Percentiles rank a stretch among this genome's conserved stretches.
Conservation (phyloP, 495 filamentous ascomycete species). For the Chaetomium fimeti region DNA sequence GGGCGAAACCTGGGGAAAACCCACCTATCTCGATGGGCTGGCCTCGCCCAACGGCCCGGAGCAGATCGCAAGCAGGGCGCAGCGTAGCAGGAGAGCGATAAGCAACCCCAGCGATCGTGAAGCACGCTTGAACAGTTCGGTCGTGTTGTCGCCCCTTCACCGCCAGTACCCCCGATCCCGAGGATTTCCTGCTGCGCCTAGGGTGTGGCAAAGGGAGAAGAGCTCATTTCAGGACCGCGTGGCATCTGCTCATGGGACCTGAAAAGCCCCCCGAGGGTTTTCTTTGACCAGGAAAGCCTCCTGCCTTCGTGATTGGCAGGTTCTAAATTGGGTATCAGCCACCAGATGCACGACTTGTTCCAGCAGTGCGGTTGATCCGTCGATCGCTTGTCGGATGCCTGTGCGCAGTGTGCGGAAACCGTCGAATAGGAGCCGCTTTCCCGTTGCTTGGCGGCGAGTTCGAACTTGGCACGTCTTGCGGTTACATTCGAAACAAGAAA, state of each 20-base stretch:
- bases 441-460: conserved; percentile 12
- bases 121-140: background rate
- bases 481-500: conserved; percentile 13
- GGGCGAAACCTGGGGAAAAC: background rate
- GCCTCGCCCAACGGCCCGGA: background rate
- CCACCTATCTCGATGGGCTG: background rate
- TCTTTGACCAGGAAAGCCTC: background rate
- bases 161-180: background rate
- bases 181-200: background rate
- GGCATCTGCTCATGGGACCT: conserved; percentile 16
- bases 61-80: background rate
- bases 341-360: conserved; percentile 17
- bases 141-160: conserved; percentile 9
- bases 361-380: conserved; percentile 35
- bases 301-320: conserved; percentile 9
- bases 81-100: background rate
- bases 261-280: background rate
- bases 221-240: background rate
- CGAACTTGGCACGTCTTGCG: conserved; percentile 1
- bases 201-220: conserved; percentile 2
- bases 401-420: conserved; percentile 9
- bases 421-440: conserved; percentile 18
- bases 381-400: conserved; percentile 21
- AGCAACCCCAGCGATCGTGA: background rate
- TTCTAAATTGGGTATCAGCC: conserved; percentile 4